These are phyloP conservation scores for Cochlearia excelsa DNA, from an alignment of 345 rosid genomes.

Conservation along the genomic window DNA sequence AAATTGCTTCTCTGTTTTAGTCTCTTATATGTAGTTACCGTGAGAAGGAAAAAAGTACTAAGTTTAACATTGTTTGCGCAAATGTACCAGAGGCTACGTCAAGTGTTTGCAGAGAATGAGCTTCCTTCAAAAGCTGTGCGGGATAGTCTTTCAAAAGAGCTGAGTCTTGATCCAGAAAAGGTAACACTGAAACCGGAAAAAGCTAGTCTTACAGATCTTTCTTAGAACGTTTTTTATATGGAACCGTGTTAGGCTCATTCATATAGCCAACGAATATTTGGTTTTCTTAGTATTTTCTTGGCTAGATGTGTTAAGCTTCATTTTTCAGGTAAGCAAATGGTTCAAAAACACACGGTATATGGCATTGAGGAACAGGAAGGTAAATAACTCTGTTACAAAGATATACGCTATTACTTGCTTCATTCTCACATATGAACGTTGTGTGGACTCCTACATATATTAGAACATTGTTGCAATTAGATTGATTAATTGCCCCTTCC, in stretches of 20 bases:
- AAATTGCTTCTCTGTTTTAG: conserved; percentile 7
- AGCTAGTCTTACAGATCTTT: conserved; percentile 6
- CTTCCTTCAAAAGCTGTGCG: conserved; percentile 80
- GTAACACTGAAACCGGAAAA: conserved; percentile 34
- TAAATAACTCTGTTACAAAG: conserved; percentile 18
- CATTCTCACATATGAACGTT: conserved; percentile 16
- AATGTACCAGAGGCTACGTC: conserved; percentile 76
- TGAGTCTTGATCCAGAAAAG: conserved; percentile 82
- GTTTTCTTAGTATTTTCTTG: conserved; percentile 4
- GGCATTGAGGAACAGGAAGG: conserved; percentile 85
- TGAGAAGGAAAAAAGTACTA: background rate
- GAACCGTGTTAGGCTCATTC: conserved; percentile 6
- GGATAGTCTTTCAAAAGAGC: conserved; percentile 75
- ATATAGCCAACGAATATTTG: background rate
- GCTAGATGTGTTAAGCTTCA: conserved; percentile 14
- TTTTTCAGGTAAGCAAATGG: conserved; percentile 94
- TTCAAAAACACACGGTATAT: conserved; percentile 88
- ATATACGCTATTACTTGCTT: background rate
- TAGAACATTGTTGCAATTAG: background rate
- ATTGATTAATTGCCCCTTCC: conserved; percentile 1
- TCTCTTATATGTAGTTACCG: conserved; percentile 21
- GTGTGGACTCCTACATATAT: conserved; percentile 3
- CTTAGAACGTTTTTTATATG: background rate
- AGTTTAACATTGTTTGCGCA: conserved; percentile 25
- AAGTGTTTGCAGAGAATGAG: conserved; percentile 84